These are phyloP conservation scores for Ephemerocybe angulata DNA, from an alignment of 768 basidiomycete species.

Conservation along the genomic window DNA sequence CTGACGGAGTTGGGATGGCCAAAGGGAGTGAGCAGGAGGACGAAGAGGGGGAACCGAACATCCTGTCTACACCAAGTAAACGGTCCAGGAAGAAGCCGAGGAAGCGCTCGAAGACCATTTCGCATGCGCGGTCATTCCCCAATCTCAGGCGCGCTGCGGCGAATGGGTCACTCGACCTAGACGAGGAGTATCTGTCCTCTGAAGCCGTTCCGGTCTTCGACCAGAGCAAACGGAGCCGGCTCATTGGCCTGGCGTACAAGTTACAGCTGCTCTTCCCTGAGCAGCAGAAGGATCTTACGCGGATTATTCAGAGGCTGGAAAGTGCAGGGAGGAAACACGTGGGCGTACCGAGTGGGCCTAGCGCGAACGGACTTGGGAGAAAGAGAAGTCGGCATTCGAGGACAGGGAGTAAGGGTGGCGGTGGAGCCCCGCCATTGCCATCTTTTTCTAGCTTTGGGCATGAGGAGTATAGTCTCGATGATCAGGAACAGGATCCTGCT, in stretches of 20 bases:
- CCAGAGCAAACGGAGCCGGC: constrained; percentile 34
- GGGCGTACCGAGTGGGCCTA: background rate
- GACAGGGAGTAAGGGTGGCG: constrained; percentile 5
- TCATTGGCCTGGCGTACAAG: constrained; percentile 54
- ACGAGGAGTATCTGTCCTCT: background rate
- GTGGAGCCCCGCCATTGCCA: background rate
- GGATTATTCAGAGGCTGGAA: constrained; percentile 23
- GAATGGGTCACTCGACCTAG: background rate
- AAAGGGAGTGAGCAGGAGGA: constrained; percentile 7
- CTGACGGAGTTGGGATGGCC: constrained; percentile 11
- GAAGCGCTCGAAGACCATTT: constrained; percentile 6
- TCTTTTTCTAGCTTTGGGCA: background rate
- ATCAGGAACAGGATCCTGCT: constrained; percentile 25
- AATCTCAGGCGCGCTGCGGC: constrained; percentile 2
- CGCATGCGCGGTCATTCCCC: constrained; percentile 14
- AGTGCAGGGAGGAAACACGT: constrained; percentile 10
- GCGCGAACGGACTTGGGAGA: background rate
- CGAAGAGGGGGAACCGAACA: constrained; percentile 1
- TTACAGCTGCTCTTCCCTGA: constrained; percentile 55
- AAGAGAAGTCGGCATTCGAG: constrained; percentile 12
- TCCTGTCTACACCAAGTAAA: background rate
- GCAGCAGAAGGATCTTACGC: constrained; percentile 32
- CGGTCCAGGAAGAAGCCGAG: constrained; percentile 7
- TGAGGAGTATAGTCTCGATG: background rate
- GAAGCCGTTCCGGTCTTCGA: constrained; percentile 2